Base-by-base conservation (phyloP, 225 moss, liverwort and hornwort genomes). In the Marchantia paleacea region DNA sequence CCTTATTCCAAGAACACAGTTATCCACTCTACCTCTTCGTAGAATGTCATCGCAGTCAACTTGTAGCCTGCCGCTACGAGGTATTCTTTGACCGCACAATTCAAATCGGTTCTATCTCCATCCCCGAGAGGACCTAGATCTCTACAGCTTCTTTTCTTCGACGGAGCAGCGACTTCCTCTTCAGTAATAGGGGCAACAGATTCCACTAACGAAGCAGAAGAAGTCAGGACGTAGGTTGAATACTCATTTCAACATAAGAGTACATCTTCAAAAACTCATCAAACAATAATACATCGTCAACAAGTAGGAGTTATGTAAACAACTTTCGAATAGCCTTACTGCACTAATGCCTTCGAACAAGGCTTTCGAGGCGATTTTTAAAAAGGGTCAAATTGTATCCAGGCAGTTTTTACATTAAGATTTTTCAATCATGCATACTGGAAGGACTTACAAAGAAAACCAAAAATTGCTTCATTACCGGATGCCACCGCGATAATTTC, bases 31-130 rank as follows among this genome's bases (percentile, higher is more conserved):
- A 94, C 93, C 92, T 99, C 95, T 81, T 99, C 97, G 50, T 92
- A 87, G 50, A 99, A 88, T 67, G 97, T 99, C 95, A 99, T 99
- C 20, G 95, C 95, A 80, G 94, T 90, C 80, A 99, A 86, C 74
- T 94, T 99, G 89, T 95, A 94, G 29, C 91, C 94, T 62, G 91
- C 90, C 69, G 88, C 78, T 82, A 99, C 91, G 39, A 99, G 83
- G 84, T 94, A 99, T 81, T 99, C 91, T 83, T 94, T 94, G 65
- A 99, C 87, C 9, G 95, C 92, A 79, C 91, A 94, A 77, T 93
- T 92, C 63, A 99, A 81, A 85, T 94, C 91, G 79, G 83, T 87
- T 72, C 88, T 89, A 83, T 99, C 97, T 83, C 88, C 89, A 61
- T 95, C 93, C 30, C 87, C 88, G 71, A 95, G 81, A 22, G 85